A percentile compares a stretch with the other conserved stretches of the same genome.
phyloP scores from a whole-genome alignment of 352 stramenopile genomes.

The Phytophthora pluvialis region DNA sequence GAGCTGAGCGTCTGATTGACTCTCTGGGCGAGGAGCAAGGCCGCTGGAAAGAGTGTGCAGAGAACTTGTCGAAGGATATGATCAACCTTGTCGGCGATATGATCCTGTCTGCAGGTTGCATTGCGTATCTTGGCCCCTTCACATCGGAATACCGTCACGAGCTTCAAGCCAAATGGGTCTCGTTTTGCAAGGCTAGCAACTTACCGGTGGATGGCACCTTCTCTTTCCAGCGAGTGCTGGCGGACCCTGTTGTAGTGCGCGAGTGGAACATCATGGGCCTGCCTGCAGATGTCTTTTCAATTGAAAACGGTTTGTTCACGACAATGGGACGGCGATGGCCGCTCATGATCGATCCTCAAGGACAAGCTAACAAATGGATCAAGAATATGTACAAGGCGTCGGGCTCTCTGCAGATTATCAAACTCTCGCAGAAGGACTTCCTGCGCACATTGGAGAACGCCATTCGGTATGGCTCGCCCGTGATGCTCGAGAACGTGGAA shows the following conservation, averaged over 20 bases:
- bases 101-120: conserved; percentile 91
- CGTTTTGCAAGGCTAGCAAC: conserved; percentile 73
- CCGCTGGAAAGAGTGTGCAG: conserved; percentile 88
- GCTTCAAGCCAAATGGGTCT: conserved; percentile 87
- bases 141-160: conserved; percentile 86
- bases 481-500: conserved; percentile 95
- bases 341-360: conserved; percentile 95
- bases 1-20: conserved; percentile 92
- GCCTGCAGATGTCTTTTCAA: conserved; percentile 93
- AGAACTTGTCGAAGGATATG: conserved; percentile 80
- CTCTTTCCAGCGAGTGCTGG: conserved; percentile 83
- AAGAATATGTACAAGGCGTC: conserved; percentile 91
- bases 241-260: conserved; percentile 87
- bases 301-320: conserved; percentile 93
- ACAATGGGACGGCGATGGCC: conserved; percentile 92
- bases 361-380: conserved; percentile 95
- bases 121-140: conserved; percentile 94
- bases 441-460: conserved; percentile 92
- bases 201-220: conserved; percentile 90
- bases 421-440: conserved; percentile 93
- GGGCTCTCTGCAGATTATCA: conserved; percentile 91
- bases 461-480: conserved; percentile 90
- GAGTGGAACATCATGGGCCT: conserved; percentile 94
- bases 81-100: conserved; percentile 94
- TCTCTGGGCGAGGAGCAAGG: conserved; percentile 91